These are phyloP conservation scores for Xylariaceae sp. DNA, from an alignment of 2,329 filamentous ascomycete genomes.

Conservation along the genomic window DNA sequence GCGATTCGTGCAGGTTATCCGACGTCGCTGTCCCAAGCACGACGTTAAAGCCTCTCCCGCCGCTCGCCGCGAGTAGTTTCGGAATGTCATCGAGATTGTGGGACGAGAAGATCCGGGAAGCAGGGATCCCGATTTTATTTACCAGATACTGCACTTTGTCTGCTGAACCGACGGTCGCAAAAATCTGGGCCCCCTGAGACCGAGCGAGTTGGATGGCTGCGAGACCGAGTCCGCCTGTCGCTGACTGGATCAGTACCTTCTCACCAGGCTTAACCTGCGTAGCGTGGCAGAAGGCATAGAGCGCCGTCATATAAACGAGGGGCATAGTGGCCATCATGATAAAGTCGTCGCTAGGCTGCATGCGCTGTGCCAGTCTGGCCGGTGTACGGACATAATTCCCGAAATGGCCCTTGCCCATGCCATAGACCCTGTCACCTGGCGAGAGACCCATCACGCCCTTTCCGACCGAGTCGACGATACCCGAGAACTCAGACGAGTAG, in stretches of 20 bases:
- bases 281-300: constrained; percentile 20
- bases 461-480: constrained; percentile 12
- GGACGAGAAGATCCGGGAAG: constrained; percentile 3
- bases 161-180: constrained; percentile 12
- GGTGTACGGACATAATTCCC: constrained; percentile 18
- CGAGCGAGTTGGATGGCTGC: constrained; percentile 13
- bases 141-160: constrained; percentile 3
- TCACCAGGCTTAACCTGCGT: constrained; percentile 13
- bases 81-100: constrained; percentile 3
- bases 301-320: constrained; percentile 17
- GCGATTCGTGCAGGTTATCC: constrained; percentile 2
- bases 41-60: constrained; percentile 4
- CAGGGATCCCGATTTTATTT: constrained; percentile 1
- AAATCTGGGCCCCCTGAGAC: constrained; percentile 11
- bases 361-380: constrained; percentile 12
- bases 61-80: background rate
- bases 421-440: constrained; percentile 20
- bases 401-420: constrained; percentile 15
- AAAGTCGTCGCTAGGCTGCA: constrained; percentile 10
- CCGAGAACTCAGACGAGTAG: constrained; percentile 11
- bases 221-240: constrained; percentile 13
- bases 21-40: background rate
- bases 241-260: constrained; percentile 19
- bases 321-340: constrained; percentile 17
- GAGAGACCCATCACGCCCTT: constrained; percentile 6